Conservation (phyloP, 768 basidiomycete genomes). For the Trametes cinnabarina region DNA sequence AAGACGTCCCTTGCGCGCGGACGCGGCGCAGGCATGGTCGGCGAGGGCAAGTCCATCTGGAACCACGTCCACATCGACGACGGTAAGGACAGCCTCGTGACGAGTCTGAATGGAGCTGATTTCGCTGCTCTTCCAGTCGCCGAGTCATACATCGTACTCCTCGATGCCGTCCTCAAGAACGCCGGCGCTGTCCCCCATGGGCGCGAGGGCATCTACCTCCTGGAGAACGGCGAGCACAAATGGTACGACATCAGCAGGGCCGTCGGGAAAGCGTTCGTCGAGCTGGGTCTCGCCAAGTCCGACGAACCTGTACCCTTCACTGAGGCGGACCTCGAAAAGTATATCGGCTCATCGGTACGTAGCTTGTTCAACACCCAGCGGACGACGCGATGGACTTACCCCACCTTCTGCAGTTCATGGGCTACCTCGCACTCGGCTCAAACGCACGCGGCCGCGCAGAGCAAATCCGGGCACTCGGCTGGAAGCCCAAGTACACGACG, state of each 20-base stretch:
- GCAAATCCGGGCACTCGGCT: conserved; percentile 41
- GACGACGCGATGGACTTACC: background rate
- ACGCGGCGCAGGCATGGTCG: conserved; percentile 49
- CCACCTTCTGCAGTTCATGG: background rate
- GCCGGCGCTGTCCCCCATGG: conserved; percentile 27
- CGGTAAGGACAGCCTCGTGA: too few species aligned
- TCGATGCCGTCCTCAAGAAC: conserved; percentile 34
- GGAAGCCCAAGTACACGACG: conserved; percentile 43
- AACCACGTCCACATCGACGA: conserved; percentile 57
- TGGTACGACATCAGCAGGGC: conserved; percentile 32
- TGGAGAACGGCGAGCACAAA: conserved; percentile 29
- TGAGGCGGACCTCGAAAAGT: conserved; percentile 40
- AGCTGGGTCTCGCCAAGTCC: conserved; percentile 26
- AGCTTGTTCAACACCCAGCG: background rate
- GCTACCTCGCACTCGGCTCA: conserved; percentile 11
- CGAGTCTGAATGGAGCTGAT: too few species aligned
- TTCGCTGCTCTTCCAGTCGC: conserved; percentile 33
- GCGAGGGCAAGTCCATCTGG: conserved; percentile 60
- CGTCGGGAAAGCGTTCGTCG: conserved; percentile 34
- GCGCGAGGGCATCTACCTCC: conserved; percentile 35
- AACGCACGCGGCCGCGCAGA: conserved; percentile 26
- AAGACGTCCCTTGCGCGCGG: conserved; percentile 43
- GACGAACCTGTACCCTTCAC: conserved; percentile 42
- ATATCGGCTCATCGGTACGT: conserved; percentile 11
- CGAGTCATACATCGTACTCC: conserved; percentile 40